Conservation (phyloP, 208 protist genomes). For the Trypanosoma cruzi region DNA sequence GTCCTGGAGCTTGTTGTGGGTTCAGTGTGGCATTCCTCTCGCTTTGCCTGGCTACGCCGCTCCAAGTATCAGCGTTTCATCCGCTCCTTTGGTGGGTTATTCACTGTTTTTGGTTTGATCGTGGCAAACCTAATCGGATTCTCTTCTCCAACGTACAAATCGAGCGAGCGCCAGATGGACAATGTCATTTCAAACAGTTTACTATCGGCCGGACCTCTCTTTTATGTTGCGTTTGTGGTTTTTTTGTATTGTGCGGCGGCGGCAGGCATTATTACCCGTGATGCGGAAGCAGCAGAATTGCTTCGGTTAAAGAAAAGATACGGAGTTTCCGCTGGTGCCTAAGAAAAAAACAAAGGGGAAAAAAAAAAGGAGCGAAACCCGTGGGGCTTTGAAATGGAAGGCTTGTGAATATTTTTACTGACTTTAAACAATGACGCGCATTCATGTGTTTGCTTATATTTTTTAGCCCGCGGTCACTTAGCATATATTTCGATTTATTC, state of each 20-base stretch:
- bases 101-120: conserved; percentile 45
- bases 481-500: no score
- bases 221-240: conserved; percentile 10
- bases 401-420: background rate
- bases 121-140: conserved; percentile 68
- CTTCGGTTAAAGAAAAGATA: conserved; percentile 4
- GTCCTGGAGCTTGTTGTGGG: conserved; percentile 52
- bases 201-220: background rate
- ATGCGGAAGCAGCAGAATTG: conserved; percentile 6
- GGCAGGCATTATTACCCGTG: conserved; percentile 1
- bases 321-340: background rate
- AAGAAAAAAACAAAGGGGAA: background rate
- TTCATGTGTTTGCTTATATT: no score
- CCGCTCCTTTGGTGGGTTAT: conserved; percentile 30
- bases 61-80: conserved; percentile 25
- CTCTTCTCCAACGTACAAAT: conserved; percentile 1
- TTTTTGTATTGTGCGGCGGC: conserved; percentile 17
- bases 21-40: conserved; percentile 21
- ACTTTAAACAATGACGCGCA: background rate
- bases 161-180: conserved; percentile 2
- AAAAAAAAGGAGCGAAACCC: background rate
- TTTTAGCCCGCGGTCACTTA: no score
- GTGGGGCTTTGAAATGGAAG: background rate
- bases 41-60: conserved; percentile 7
- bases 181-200: background rate